A percentile compares a stretch with the other conserved stretches of the same genome.
These are phyloP conservation scores for Stagonosporopsis rhizophila DNA, from an alignment of 2,329 filamentous ascomycete genomes.

Conservation along the genomic window DNA sequence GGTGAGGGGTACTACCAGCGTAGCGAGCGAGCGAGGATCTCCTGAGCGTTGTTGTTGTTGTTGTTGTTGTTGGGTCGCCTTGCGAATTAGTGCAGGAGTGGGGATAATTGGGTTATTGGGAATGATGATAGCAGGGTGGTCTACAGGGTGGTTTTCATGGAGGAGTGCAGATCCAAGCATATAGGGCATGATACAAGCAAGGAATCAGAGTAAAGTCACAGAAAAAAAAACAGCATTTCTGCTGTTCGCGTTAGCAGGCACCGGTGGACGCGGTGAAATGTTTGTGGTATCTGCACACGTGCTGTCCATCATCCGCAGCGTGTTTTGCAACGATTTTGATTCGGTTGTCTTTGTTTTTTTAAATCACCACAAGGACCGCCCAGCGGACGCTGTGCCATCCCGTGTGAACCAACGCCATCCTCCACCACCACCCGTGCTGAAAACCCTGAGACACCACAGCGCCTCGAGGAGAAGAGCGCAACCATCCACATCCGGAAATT, in stretches of 20 bases:
- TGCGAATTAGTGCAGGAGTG: too few relatives aligned
- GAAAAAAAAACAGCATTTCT: slow-evolving; percentile 7
- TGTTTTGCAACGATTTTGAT: slow-evolving; percentile 50
- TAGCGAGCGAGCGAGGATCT: too few relatives aligned
- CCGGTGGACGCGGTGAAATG: slow-evolving; percentile 24
- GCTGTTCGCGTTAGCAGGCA: slow-evolving; percentile 11
- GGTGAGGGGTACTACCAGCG: too few relatives aligned
- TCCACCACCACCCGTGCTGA: slow-evolving; percentile 41
- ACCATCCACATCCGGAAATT: not conserved
- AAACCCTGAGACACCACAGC: slow-evolving; percentile 48
- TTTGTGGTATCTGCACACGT: slow-evolving; percentile 17
- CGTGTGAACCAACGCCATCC: slow-evolving; percentile 25
- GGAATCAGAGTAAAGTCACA: not conserved
- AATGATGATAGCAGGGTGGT: too few relatives aligned
- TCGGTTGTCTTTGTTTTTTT: slow-evolving; percentile 52
- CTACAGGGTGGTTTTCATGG: too few relatives aligned
- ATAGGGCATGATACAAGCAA: too few relatives aligned
- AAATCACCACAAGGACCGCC: slow-evolving; percentile 48
- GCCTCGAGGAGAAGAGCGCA: slow-evolving; percentile 29
- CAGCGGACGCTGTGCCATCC: too few relatives aligned
- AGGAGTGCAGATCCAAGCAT: too few relatives aligned
- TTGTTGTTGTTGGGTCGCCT: too few relatives aligned
- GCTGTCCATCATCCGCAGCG: slow-evolving; percentile 24
- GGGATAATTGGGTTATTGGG: too few relatives aligned
- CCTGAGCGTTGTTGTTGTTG: too few relatives aligned